Percentiles rank a stretch among this genome's conserved stretches.
phyloP scores from a whole-genome alignment of 768 basidiomycete genomes.

The Dentipellis fragilis region DNA sequence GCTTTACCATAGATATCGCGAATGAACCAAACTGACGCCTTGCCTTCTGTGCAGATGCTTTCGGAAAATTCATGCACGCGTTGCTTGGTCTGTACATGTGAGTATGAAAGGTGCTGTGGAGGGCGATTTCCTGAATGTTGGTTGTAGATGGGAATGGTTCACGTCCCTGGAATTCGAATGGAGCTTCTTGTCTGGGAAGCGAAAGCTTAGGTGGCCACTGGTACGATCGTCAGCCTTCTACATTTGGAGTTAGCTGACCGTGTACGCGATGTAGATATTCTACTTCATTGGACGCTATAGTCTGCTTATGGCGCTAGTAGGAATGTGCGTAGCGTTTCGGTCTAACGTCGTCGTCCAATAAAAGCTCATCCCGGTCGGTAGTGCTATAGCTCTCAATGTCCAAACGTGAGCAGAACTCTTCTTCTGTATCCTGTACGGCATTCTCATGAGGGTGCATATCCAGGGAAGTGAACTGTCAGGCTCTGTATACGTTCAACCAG shows the following conservation, averaged over 20 bases:
- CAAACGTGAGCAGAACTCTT: constrained; percentile 19
- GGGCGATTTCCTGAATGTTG: not conserved
- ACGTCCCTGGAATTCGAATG: constrained; percentile 34
- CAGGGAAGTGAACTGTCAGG: constrained; percentile 34
- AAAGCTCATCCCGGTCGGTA: constrained; percentile 3
- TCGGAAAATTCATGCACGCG: constrained; percentile 31
- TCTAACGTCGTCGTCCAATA: not conserved
- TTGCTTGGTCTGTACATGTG: constrained; percentile 36
- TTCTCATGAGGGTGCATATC: not conserved
- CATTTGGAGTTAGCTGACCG: not conserved
- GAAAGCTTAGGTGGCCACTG: constrained; percentile 37
- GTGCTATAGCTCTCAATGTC: constrained; percentile 28
- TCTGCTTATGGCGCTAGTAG: constrained; percentile 34
- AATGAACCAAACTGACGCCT: too few relatives aligned
- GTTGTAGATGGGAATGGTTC: constrained; percentile 32
- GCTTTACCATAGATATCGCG: too few relatives aligned
- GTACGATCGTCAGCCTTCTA: constrained; percentile 14
- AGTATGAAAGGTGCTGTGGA: not conserved
- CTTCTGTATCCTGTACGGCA: not conserved
- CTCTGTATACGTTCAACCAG: constrained; percentile 38
- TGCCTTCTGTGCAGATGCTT: constrained; percentile 21
- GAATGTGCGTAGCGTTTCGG: constrained; percentile 27
- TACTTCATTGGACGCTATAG: constrained; percentile 37
- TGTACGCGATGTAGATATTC: constrained; percentile 24
- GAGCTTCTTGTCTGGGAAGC: constrained; percentile 29